Evolutionary conservation across 2,329 filamentous ascomycete species (phyloP).

Genomic region (Pseudodiploospora longispora): DNA sequence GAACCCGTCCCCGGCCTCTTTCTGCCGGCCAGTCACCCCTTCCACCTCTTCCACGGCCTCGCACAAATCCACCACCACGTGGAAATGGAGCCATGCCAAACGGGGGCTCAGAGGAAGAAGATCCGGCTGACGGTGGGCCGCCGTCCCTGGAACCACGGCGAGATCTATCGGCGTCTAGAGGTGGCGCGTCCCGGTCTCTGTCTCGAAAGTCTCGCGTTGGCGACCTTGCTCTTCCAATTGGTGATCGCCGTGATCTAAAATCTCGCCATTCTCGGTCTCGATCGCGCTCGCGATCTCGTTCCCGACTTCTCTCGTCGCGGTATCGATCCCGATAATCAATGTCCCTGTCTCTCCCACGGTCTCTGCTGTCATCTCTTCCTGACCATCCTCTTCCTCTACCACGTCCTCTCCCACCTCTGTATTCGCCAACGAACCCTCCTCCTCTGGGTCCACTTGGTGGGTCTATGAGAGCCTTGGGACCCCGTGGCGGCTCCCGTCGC

Average conservation of each 20-base stretch:
- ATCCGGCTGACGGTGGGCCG: constrained; percentile 61
- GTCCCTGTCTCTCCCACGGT: constrained; percentile 52
- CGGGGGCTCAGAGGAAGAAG: constrained; percentile 59
- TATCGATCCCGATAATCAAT: constrained; percentile 52
- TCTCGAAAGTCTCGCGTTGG: constrained; percentile 62
- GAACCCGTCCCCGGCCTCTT: constrained; percentile 47
- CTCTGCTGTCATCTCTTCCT: constrained; percentile 52
- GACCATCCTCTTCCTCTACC: constrained; percentile 49
- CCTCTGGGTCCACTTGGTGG: constrained; percentile 60
- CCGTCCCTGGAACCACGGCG: constrained; percentile 63
- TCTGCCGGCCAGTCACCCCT: constrained; percentile 32
- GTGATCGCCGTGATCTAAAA: constrained; percentile 46
- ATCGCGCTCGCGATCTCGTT: constrained; percentile 49
- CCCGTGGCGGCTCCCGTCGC: constrained; percentile 66
- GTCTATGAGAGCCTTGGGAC: constrained; percentile 71
- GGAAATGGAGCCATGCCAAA: constrained; percentile 45
- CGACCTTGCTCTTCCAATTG: constrained; percentile 51
- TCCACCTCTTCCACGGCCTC: constrained; percentile 44
- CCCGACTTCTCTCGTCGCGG: constrained; percentile 51
- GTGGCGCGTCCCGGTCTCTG: constrained; percentile 45
- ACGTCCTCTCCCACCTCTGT: constrained; percentile 42
- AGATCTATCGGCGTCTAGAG: constrained; percentile 59
- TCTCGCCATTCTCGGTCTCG: constrained; percentile 40
- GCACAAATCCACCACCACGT: constrained; percentile 47
- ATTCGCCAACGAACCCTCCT: constrained; percentile 57